phyloP scores from a whole-genome alignment of 805 yeast genomes.

The Sungouiella thailandica region DNA sequence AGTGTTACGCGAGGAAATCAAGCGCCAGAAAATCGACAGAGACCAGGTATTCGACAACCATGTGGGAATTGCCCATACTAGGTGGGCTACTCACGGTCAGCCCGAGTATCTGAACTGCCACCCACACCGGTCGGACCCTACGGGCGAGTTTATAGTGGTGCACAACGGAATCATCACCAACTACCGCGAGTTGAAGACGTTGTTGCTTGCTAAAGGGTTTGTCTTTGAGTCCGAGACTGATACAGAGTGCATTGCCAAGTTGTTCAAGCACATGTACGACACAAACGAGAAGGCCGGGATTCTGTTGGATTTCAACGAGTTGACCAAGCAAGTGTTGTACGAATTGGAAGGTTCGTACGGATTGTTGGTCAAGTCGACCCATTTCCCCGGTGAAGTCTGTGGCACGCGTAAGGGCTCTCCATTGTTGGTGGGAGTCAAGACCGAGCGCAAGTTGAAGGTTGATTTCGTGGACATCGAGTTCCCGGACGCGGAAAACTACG shows the following conservation, averaged over 20 bases:
- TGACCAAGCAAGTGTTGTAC: constrained; percentile 85
- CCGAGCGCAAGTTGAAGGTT: constrained; percentile 90
- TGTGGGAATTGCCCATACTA: constrained; percentile 96
- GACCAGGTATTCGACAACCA: constrained; percentile 71
- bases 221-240: constrained; percentile 90
- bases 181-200: constrained; percentile 83
- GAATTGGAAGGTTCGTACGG: constrained; percentile 99
- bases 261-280: constrained; percentile 87
- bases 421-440: constrained; percentile 91
- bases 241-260: constrained; percentile 95
- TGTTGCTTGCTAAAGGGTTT: constrained; percentile 75
- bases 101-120: constrained; percentile 86
- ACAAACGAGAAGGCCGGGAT: constrained; percentile 65
- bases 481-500: constrained; percentile 52
- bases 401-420: constrained; percentile 99
- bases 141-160: constrained; percentile 82
- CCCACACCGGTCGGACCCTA: constrained; percentile 87
- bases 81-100: constrained; percentile 99
- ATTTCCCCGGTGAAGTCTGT: constrained; percentile 92
- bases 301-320: constrained; percentile 81
- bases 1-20: constrained; percentile 66
- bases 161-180: constrained; percentile 99
- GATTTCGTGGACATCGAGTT: constrained; percentile 98
- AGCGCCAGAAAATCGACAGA: constrained; percentile 47
- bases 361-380: constrained; percentile 82